Conservation (phyloP, 108 stramenopile species). For the Cylindrotheca fusiformis region DNA sequence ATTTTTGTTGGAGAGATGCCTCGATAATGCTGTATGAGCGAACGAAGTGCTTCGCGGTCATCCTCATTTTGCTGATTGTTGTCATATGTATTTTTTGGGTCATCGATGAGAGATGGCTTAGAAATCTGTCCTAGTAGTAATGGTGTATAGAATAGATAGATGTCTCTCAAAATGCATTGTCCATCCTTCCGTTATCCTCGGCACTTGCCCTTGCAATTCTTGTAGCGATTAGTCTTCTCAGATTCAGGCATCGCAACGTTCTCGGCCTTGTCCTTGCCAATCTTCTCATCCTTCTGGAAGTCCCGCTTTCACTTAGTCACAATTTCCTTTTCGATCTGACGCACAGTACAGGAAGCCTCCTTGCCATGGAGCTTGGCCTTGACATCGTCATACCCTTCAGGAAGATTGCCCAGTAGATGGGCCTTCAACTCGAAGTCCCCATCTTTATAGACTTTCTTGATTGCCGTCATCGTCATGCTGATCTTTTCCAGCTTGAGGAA, state of each 20-base stretch:
- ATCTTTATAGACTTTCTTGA: background rate
- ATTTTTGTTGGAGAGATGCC: too few species aligned
- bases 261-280: too few species aligned
- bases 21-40: too few species aligned
- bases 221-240: background rate
- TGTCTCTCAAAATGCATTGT: too few species aligned
- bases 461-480: background rate
- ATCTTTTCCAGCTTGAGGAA: background rate
- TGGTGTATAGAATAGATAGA: too few species aligned
- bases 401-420: background rate
- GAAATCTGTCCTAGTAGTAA: too few species aligned
- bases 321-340: background rate
- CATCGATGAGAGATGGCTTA: too few species aligned
- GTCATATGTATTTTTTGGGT: too few species aligned
- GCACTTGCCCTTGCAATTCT: slow-evolving; percentile 1
- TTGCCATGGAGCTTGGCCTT: background rate
- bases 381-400: background rate
- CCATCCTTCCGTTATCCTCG: background rate
- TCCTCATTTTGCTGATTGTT: too few species aligned
- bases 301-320: background rate
- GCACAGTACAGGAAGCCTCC: background rate
- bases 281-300: background rate
- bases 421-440: background rate
- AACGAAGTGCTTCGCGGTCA: too few species aligned
- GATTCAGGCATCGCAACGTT: background rate